Evolutionary conservation across 1,284 basidiomycete species (phyloP).

Genomic region (Rhodotorula sp.): DNA sequence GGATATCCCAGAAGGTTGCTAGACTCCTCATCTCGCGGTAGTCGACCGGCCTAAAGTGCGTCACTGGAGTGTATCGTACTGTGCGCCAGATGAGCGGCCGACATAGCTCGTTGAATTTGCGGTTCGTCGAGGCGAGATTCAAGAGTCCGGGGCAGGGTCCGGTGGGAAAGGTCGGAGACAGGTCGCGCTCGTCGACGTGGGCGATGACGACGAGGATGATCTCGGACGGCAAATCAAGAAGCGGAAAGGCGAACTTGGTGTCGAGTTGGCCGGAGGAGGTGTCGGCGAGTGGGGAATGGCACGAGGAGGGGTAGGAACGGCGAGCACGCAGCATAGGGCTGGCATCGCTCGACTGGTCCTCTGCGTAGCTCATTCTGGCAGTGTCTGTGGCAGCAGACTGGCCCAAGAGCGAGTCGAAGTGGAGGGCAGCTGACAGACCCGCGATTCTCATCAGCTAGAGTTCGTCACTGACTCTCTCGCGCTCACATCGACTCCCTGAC

Average conservation of each 20-base stretch:
- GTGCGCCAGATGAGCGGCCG: slow-evolving; percentile 20
- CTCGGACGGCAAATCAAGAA: slow-evolving; percentile 42
- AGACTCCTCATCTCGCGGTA: slow-evolving; percentile 9
- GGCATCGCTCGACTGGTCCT: too few species aligned
- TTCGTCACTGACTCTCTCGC: not conserved
- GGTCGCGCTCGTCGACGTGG: slow-evolving; percentile 25
- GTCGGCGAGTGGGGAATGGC: too few species aligned
- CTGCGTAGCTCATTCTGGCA: not conserved
- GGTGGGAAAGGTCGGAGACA: slow-evolving; percentile 39
- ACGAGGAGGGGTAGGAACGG: not conserved
- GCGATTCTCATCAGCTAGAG: not conserved
- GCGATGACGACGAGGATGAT: slow-evolving; percentile 35
- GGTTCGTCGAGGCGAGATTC: slow-evolving; percentile 37
- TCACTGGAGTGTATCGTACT: slow-evolving; percentile 5
- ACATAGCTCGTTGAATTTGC: slow-evolving; percentile 36
- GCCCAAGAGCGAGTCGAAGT: not conserved
- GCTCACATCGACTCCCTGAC: not conserved
- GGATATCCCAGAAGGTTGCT: not conserved
- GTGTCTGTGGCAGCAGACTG: not conserved
- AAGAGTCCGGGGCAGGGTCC: slow-evolving; percentile 40
- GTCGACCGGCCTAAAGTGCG: not conserved
- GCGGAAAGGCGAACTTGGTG: slow-evolving; percentile 9
- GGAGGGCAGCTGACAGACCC: not conserved
- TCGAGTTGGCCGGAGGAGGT: not conserved
- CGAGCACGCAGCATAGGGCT: not conserved